A percentile compares a stretch with the other conserved stretches of the same genome.
Conservation (phyloP, 441 rosid species). For the Mallotus japonicus region DNA sequence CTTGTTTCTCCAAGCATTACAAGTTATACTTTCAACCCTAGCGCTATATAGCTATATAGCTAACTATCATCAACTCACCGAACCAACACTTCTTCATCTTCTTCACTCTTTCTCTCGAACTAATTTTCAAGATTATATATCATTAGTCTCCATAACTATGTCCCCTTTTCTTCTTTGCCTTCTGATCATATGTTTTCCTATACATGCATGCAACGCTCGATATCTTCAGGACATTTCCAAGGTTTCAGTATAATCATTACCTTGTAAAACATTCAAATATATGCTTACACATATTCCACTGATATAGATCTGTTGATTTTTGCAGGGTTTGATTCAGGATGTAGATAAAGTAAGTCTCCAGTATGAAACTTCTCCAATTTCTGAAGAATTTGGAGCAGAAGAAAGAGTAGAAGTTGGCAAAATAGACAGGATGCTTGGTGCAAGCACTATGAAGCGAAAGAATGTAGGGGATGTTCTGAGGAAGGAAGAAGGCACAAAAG, state of each 20-base stretch:
- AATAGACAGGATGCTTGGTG: slow-evolving; percentile 20
- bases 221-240: not conserved
- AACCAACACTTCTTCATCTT: not conserved
- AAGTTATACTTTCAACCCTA: slow-evolving; percentile 29
- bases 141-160: slow-evolving; percentile 24
- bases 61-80: slow-evolving; percentile 12
- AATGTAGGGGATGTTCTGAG: slow-evolving; percentile 5
- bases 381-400: slow-evolving; percentile 14
- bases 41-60: not conserved
- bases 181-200: slow-evolving; percentile 26
- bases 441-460: slow-evolving; percentile 21
- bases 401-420: slow-evolving; percentile 8
- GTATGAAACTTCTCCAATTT: slow-evolving; percentile 10
- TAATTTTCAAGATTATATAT: not conserved
- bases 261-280: too few relatives aligned
- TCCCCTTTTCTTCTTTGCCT: slow-evolving; percentile 29
- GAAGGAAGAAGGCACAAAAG: slow-evolving; percentile 18
- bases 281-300: too few relatives aligned
- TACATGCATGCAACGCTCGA: slow-evolving; percentile 57
- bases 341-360: slow-evolving; percentile 4
- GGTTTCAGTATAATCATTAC: not conserved
- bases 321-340: slow-evolving; percentile 27
- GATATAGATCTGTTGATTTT: not conserved
- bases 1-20: slow-evolving; percentile 33
- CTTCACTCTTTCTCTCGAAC: not conserved